Base-by-base conservation (phyloP, 2,329 filamentous ascomycete species). In the Penicillium sclerotigenum region DNA sequence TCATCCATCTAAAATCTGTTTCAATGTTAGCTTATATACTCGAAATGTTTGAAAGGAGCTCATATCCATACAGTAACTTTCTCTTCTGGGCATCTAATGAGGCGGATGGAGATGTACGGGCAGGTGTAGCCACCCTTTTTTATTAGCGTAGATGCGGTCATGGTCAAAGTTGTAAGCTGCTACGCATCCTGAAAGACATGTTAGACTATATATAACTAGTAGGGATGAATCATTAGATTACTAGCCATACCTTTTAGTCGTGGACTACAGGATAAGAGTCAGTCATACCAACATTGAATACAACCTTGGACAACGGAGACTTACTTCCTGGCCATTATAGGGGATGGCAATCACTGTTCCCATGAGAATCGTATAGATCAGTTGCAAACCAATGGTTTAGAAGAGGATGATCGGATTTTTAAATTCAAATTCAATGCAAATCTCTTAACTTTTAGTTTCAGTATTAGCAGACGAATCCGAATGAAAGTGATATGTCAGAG, bases 1-100 rank as follows among this genome's bases (percentile, higher is more conserved):
- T 3, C 22, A 18, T 6, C 20, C 10, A 22, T 33, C 36, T 18
- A 42, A 50, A 50, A 42, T 13, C 37, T 33, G 20, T 13, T 29
- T 31, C 26, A 14, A 22, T 20, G 14, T 53, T 4, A 47, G 50
- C 26, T 18, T 18, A 20, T 14, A 18, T 31, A 20, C 26, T 33
- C 26, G 22, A 36, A n/a, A 22, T 13, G n/a, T 1, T 41, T 24
- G 9, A 28, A 31, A 34, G n/a, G 10, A 38, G 9, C 3, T 20
- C 13, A 22, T 31, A 50, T 26, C 13, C 36, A 29, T 53, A 59
- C 60, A 43, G 54, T 45, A 60, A 42, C 47, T 55, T 57, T 28
- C 51, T 51, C 31, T 53, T 45, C 41, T 59, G 47, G 3, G 50
- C 37, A 38, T 50, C 29, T 47, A 51, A 43, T 18, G 54, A 54